These are phyloP conservation scores for Kazachstania sp. DNA, from an alignment of 1,139 yeast genomes.

Conservation along the genomic window DNA sequence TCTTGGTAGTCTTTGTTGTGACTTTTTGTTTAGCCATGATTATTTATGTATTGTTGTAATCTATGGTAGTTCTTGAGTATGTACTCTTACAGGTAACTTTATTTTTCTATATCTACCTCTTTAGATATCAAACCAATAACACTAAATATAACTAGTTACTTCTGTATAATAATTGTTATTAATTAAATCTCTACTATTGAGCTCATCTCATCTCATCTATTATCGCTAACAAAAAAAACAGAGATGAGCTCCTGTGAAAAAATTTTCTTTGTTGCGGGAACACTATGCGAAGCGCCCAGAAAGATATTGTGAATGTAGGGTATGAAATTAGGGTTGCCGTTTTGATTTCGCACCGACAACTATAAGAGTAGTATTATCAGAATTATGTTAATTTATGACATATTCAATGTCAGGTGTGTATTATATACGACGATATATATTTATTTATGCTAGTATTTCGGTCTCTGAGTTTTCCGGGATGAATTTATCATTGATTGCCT, in stretches of 20 bases:
- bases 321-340: too few relatives aligned
- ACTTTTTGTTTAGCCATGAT: conserved; percentile 28
- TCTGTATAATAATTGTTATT: too few relatives aligned
- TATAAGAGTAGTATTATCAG: too few relatives aligned
- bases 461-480: conserved; percentile 15
- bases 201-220: not conserved
- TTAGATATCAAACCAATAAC: not conserved
- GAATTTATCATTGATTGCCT: conserved; percentile 40
- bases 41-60: not conserved
- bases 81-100: too few relatives aligned
- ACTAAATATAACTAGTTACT: too few relatives aligned
- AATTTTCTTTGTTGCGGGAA: not conserved
- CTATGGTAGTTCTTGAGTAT: not conserved
- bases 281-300: too few relatives aligned
- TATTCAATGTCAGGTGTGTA: too few relatives aligned
- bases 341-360: too few relatives aligned
- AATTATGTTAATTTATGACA: too few relatives aligned
- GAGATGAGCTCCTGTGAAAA: not conserved
- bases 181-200: too few relatives aligned
- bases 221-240: not conserved
- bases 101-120: not conserved
- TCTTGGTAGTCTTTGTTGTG: conserved; percentile 48
- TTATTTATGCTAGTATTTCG: not conserved
- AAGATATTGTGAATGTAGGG: too few relatives aligned
- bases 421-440: too few relatives aligned